These are phyloP conservation scores for Diaporthe helianthi DNA, from an alignment of 2,329 filamentous ascomycete species.

Conservation along the genomic window DNA sequence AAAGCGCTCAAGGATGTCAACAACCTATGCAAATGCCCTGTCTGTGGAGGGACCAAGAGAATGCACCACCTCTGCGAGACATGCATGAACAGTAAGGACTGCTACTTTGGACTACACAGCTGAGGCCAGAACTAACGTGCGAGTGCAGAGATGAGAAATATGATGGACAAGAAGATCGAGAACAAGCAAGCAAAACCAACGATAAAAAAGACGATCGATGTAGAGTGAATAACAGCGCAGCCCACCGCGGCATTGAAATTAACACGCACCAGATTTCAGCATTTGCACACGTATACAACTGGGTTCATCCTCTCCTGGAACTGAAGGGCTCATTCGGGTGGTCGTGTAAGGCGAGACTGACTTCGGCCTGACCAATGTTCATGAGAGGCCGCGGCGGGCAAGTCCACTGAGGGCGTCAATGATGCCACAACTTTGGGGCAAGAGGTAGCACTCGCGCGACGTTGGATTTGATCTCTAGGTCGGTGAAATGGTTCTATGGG, in stretches of 20 bases:
- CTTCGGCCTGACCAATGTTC: background rate
- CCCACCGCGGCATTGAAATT: background rate
- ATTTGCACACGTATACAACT: background rate
- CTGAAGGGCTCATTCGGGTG: background rate
- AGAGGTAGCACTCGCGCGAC: background rate
- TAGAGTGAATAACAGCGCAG: background rate
- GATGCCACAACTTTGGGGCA: background rate
- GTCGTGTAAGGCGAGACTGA: background rate
- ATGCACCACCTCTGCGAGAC: constrained; percentile 87
- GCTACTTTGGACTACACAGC: background rate
- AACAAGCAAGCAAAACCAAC: constrained; percentile 26
- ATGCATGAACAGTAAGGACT: constrained; percentile 78
- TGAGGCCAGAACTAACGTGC: constrained; percentile 14
- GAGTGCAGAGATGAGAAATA: constrained; percentile 31
- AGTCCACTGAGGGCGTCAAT: background rate
- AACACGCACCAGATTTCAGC: background rate
- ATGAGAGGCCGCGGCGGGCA: background rate
- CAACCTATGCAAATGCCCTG: constrained; percentile 85
- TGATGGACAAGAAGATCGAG: constrained; percentile 28
- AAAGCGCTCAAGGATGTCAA: constrained; percentile 94
- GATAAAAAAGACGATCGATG: constrained; percentile 26
- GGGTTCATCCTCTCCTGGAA: background rate
- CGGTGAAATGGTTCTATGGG: background rate
- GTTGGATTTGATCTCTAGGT: background rate
- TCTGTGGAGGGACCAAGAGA: constrained; percentile 86